These are phyloP conservation scores for Pestalotiopsis fici DNA, from an alignment of 2,329 filamentous ascomycete species.

Conservation along the genomic window DNA sequence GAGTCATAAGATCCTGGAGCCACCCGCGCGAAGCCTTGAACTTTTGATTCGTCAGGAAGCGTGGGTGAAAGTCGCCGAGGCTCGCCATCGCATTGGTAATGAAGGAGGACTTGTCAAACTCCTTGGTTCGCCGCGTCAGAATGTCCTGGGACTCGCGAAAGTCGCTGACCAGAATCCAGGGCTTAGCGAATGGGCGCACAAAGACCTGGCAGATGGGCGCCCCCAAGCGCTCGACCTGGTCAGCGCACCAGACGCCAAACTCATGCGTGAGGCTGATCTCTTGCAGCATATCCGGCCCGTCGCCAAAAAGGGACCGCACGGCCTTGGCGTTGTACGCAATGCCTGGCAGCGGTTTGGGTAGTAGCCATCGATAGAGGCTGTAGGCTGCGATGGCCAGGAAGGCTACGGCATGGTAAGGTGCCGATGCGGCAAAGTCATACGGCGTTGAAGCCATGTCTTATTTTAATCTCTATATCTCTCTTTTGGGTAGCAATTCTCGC, in stretches of 20 bases:
- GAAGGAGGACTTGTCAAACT: conserved; percentile 30
- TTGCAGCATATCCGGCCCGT: too few relatives aligned
- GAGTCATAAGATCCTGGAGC: conserved; percentile 36
- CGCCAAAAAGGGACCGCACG: too few relatives aligned
- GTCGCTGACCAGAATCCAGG: conserved; percentile 32
- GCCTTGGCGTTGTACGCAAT: too few relatives aligned
- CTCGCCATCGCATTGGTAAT: conserved; percentile 10
- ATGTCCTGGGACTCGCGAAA: conserved; percentile 34
- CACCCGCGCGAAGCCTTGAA: conserved; percentile 30
- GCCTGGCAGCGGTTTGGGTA: too few relatives aligned
- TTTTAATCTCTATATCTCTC: too few relatives aligned
- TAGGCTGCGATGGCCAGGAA: too few relatives aligned
- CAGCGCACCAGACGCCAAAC: too few relatives aligned
- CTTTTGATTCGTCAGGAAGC: conserved; percentile 20
- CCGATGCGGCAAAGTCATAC: too few relatives aligned
- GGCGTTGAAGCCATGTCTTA: too few relatives aligned
- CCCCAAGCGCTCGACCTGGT: not conserved
- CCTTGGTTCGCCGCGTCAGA: conserved; percentile 25
- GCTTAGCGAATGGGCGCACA: conserved; percentile 29
- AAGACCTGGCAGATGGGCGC: conserved; percentile 34
- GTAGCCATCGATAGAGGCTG: not conserved
- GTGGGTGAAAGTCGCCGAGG: not conserved
- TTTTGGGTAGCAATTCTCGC: too few relatives aligned
- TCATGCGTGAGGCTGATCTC: too few relatives aligned
- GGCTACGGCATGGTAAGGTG: too few relatives aligned